phyloP scores from a whole-genome alignment of 495 filamentous ascomycete genomes.

The Annulohypoxylon bovei region DNA sequence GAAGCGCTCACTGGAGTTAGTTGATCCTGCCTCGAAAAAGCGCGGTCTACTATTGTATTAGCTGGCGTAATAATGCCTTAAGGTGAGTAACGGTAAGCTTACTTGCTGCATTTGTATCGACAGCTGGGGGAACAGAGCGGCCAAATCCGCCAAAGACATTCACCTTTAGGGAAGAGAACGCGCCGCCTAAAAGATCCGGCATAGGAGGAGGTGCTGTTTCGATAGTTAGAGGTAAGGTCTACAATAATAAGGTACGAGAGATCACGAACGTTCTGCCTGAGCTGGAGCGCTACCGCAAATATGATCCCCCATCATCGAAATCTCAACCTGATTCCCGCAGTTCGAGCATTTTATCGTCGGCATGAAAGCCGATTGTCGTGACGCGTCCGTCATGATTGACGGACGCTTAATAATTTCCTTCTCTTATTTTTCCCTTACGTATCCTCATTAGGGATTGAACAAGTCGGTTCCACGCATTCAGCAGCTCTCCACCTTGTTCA shows the following conservation, averaged over 20 bases:
- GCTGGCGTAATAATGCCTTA: slow-evolving; percentile 21
- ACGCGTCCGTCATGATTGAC: slow-evolving; percentile 56
- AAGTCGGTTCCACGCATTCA: slow-evolving; percentile 27
- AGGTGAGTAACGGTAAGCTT: slow-evolving; percentile 44
- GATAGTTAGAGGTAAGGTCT: slow-evolving; percentile 27
- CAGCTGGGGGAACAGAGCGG: slow-evolving; percentile 55
- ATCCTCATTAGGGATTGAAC: slow-evolving; percentile 18
- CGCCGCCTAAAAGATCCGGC: slow-evolving; percentile 47
- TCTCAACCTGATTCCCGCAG: slow-evolving; percentile 86
- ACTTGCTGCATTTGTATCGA: slow-evolving; percentile 69
- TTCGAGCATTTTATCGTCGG: slow-evolving; percentile 96
- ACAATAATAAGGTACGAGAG: slow-evolving; percentile 13
- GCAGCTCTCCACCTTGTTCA: slow-evolving; percentile 20
- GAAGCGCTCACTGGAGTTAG: slow-evolving; percentile 69
- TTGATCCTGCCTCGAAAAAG: slow-evolving; percentile 66
- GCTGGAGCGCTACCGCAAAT: slow-evolving; percentile 62
- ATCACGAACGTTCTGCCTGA: slow-evolving; percentile 52
- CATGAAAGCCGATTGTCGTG: slow-evolving; percentile 75
- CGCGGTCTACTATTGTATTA: slow-evolving; percentile 64
- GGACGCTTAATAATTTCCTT: slow-evolving; percentile 21
- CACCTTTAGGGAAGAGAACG: slow-evolving; percentile 38
- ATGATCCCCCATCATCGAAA: slow-evolving; percentile 93
- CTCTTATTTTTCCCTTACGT: slow-evolving; percentile 30
- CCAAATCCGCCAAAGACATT: slow-evolving; percentile 54
- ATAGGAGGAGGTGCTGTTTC: slow-evolving; percentile 51